These are phyloP conservation scores for Cladosporium sp. DNA, from an alignment of 2,329 filamentous ascomycete genomes.

Conservation along the genomic window DNA sequence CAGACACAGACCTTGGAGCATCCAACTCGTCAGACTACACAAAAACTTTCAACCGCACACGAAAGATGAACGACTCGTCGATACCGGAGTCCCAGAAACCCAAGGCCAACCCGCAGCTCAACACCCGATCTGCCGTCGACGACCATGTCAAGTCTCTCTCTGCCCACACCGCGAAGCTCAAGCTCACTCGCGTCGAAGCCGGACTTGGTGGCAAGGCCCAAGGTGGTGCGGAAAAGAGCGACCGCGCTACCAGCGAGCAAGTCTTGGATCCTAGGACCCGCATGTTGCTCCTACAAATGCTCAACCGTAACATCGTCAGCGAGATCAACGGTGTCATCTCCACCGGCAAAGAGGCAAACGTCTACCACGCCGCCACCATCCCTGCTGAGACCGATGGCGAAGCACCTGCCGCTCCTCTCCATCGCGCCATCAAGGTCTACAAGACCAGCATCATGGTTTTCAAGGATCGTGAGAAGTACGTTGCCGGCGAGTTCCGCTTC, in stretches of 20 bases:
- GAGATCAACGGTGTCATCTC: slow-evolving; percentile 95
- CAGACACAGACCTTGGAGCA: slow-evolving; percentile 61
- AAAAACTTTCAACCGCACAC: slow-evolving; percentile 86
- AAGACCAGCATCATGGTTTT: slow-evolving; percentile 97
- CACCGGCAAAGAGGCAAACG: slow-evolving; percentile 97
- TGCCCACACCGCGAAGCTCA: slow-evolving; percentile 82
- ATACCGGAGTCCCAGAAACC: slow-evolving; percentile 59
- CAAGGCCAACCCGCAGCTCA: slow-evolving; percentile 75
- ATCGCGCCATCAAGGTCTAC: slow-evolving; percentile 96
- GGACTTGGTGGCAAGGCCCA: slow-evolving; percentile 54
- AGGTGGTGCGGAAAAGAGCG: slow-evolving; percentile 67
- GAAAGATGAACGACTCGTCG: slow-evolving; percentile 61
- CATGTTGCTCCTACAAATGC: slow-evolving; percentile 94
- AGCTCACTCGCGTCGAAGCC: slow-evolving; percentile 66
- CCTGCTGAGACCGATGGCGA: slow-evolving; percentile 51
- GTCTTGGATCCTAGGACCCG: slow-evolving; percentile 91
- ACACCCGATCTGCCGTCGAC: slow-evolving; percentile 77
- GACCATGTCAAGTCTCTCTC: slow-evolving; percentile 86
- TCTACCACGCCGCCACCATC: slow-evolving; percentile 82
- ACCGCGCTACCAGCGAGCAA: slow-evolving; percentile 91
- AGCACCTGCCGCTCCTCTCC: slow-evolving; percentile 52
- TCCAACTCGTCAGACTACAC: slow-evolving; percentile 69
- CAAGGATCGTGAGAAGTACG: slow-evolving; percentile 96
- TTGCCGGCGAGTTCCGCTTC: slow-evolving; percentile 92
- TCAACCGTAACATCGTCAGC: slow-evolving; percentile 84